phyloP scores from a whole-genome alignment of 352 stramenopile species.

The Blastocystis sp. region DNA sequence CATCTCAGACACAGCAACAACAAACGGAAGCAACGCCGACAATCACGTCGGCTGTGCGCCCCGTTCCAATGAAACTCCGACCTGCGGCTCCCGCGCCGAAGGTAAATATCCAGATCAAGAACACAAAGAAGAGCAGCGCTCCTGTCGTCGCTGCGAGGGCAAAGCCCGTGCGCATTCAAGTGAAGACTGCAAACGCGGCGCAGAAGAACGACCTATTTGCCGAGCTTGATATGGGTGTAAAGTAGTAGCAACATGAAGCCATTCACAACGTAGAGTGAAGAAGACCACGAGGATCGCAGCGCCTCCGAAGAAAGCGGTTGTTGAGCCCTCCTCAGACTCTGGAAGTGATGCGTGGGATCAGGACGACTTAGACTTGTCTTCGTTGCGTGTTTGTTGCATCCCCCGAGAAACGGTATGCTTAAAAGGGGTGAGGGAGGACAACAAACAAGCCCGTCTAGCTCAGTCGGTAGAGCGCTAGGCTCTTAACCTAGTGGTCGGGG shows the following conservation, averaged over 20 bases:
- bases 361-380: slow-evolving; percentile 58
- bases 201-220: slow-evolving; percentile 36
- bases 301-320: not conserved
- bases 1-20: too few relatives aligned
- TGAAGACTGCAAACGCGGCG: slow-evolving; percentile 2
- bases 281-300: slow-evolving; percentile 43
- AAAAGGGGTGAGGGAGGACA: not conserved
- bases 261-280: slow-evolving; percentile 62
- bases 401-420: too few relatives aligned
- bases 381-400: slow-evolving; percentile 19
- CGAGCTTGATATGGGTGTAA: slow-evolving; percentile 36
- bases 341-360: slow-evolving; percentile 38
- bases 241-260: not conserved
- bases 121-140: not conserved
- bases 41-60: not conserved
- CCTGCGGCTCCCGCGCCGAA: not conserved
- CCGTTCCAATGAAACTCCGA: slow-evolving; percentile 32
- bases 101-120: not conserved
- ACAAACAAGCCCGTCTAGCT: slow-evolving; percentile 62
- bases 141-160: not conserved
- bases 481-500: slow-evolving; percentile 71
- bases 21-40: not conserved
- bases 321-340: not conserved
- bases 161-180: not conserved
- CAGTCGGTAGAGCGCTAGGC: slow-evolving; percentile 72